phyloP scores from a whole-genome alignment of 352 stramenopile genomes.

The Phytophthora ohioensis region DNA sequence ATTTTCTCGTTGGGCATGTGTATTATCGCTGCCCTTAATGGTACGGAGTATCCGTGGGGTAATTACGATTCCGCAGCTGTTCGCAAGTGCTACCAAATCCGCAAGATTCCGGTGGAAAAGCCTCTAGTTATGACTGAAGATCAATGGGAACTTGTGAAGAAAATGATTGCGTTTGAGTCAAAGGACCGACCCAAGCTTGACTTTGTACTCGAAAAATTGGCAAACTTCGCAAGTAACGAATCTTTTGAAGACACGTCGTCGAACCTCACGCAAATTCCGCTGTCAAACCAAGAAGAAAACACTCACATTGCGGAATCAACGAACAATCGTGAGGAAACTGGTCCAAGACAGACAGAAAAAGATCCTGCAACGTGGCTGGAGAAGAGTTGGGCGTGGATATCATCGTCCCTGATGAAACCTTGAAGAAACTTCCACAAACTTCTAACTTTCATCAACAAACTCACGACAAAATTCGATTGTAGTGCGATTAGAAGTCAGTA shows the following conservation, averaged over 20 bases:
- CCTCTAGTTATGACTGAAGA: background rate
- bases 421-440: no score
- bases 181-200: background rate
- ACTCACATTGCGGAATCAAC: background rate
- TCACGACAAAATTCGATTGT: no score
- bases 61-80: background rate
- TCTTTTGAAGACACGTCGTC: background rate
- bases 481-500: no score
- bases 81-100: background rate
- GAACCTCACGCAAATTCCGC: background rate
- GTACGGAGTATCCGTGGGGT: background rate
- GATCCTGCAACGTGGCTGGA: no score
- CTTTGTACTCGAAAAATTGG: background rate
- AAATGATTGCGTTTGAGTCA: background rate
- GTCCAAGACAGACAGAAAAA: no score
- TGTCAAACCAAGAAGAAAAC: background rate
- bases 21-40: background rate
- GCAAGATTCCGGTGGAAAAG: background rate
- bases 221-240: background rate
- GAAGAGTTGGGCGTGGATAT: no score
- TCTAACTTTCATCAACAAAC: no score
- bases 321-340: no score
- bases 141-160: background rate
- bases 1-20: background rate
- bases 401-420: no score